Percentiles rank a stretch among this genome's conserved stretches.
phyloP scores from a whole-genome alignment of 495 filamentous ascomycete species.

The Podospora conica region DNA sequence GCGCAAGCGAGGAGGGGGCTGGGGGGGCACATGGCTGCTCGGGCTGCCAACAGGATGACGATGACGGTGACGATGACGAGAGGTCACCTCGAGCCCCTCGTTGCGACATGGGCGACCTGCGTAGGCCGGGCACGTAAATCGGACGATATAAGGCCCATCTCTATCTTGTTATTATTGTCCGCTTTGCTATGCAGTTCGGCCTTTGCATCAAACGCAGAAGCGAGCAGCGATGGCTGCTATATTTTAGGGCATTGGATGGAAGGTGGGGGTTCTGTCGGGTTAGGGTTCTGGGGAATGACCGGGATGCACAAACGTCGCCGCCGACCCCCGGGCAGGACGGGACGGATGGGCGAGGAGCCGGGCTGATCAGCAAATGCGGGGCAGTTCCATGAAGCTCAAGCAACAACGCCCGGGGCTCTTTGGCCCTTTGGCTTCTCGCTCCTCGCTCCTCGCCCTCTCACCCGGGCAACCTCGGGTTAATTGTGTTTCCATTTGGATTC shows the following conservation, averaged over 20 bases:
- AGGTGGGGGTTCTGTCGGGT: background rate
- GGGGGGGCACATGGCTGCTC: background rate
- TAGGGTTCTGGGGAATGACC: too few relatives aligned
- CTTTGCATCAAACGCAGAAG: background rate
- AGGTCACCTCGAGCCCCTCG: background rate
- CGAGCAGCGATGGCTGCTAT: background rate
- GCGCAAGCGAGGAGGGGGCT: background rate
- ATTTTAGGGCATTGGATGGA: too few relatives aligned
- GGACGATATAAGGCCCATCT: background rate
- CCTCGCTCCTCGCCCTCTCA: too few relatives aligned
- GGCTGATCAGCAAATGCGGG: background rate
- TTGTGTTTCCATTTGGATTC: background rate
- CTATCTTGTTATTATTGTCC: background rate
- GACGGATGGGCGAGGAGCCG: background rate
- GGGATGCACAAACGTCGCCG: too few relatives aligned
- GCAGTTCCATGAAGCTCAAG: too few relatives aligned
- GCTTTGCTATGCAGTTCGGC: background rate
- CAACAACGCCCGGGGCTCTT: background rate
- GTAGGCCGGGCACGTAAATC: background rate
- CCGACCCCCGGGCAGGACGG: background rate
- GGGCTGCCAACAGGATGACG: background rate
- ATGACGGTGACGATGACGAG: too few relatives aligned
- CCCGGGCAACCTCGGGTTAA: background rate
- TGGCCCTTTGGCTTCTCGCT: too few relatives aligned
- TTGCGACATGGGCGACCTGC: background rate